phyloP scores from a whole-genome alignment of 345 rosid species.

The Salix exigua region DNA sequence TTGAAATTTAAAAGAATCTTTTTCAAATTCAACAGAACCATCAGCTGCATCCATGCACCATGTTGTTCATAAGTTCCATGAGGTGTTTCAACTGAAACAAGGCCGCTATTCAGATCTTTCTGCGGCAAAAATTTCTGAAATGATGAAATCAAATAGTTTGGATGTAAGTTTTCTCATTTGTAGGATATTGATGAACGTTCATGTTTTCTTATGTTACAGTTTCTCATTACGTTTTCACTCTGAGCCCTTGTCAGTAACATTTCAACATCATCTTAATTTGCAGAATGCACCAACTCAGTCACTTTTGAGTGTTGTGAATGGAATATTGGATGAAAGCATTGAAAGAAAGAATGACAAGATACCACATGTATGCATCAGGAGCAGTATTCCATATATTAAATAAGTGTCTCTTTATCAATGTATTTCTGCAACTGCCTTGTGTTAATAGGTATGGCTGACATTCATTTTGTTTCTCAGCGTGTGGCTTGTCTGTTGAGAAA shows the following conservation, averaged over 20 bases:
- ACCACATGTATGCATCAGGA: conserved; percentile 60
- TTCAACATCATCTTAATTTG: conserved; percentile 16
- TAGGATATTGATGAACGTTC: neutral
- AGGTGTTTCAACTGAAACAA: conserved; percentile 82
- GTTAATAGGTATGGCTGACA: neutral
- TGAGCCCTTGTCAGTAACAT: conserved; percentile 9
- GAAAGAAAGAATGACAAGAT: conserved; percentile 76
- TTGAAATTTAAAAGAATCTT: neutral
- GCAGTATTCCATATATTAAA: neutral
- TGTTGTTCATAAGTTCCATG: conserved; percentile 76
- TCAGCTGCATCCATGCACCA: conserved; percentile 49
- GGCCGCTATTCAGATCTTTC: conserved; percentile 79
- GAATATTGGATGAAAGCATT: conserved; percentile 83
- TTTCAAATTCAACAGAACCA: conserved; percentile 39
- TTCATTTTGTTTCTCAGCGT: conserved; percentile 53
- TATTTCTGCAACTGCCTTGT: neutral
- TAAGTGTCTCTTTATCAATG: neutral
- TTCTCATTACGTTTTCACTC: neutral
- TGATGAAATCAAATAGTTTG: conserved; percentile 78
- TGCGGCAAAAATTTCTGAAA: conserved; percentile 74
- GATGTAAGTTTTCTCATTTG: conserved; percentile 43
- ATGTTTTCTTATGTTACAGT: neutral
- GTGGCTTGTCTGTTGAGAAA: conserved; percentile 75
- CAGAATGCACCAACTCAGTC: conserved; percentile 98
- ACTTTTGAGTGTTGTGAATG: conserved; percentile 78